These are phyloP conservation scores for Penicillium sp. DNA, from an alignment of 2,329 filamentous ascomycete genomes.

Conservation along the genomic window DNA sequence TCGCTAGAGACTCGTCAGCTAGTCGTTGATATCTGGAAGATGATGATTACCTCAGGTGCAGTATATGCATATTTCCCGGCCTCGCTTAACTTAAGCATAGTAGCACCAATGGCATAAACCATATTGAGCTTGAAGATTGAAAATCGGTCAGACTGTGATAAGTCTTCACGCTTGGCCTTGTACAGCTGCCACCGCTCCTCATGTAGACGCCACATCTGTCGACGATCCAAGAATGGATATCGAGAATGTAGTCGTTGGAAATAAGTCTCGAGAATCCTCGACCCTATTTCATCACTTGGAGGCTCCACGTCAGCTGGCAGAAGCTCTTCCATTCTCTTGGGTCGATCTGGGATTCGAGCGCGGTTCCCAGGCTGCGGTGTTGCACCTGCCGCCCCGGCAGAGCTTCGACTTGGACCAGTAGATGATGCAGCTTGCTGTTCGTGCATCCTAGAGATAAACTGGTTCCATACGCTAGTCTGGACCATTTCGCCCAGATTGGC, in stretches of 20 bases:
- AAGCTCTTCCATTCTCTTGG: constrained; percentile 26
- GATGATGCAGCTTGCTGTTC: constrained; percentile 14
- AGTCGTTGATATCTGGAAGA: background rate
- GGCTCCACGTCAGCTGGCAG: constrained; percentile 42
- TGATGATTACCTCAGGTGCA: constrained; percentile 38
- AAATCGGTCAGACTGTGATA: constrained; percentile 38
- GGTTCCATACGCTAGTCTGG: constrained; percentile 52
- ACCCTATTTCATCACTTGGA: constrained; percentile 45
- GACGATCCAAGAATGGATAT: constrained; percentile 49
- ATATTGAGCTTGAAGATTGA: constrained; percentile 50
- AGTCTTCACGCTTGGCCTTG: constrained; percentile 34
- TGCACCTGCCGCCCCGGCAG: background rate
- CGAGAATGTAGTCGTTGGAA: constrained; percentile 45
- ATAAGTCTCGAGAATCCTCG: constrained; percentile 44
- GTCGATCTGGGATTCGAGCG: constrained; percentile 24
- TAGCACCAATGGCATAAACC: constrained; percentile 50
- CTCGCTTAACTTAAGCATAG: constrained; percentile 47
- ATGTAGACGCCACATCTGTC: constrained; percentile 45
- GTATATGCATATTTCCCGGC: constrained; percentile 38
- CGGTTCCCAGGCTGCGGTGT: constrained; percentile 15
- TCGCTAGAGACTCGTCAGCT: constrained; percentile 29
- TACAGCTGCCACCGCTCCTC: constrained; percentile 38
- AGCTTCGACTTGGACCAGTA: constrained; percentile 11
- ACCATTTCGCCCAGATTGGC: constrained; percentile 51
- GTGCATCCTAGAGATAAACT: constrained; percentile 38